phyloP scores from a whole-genome alignment of 2,329 filamentous ascomycete genomes.

The Colletotrichum sp. region DNA sequence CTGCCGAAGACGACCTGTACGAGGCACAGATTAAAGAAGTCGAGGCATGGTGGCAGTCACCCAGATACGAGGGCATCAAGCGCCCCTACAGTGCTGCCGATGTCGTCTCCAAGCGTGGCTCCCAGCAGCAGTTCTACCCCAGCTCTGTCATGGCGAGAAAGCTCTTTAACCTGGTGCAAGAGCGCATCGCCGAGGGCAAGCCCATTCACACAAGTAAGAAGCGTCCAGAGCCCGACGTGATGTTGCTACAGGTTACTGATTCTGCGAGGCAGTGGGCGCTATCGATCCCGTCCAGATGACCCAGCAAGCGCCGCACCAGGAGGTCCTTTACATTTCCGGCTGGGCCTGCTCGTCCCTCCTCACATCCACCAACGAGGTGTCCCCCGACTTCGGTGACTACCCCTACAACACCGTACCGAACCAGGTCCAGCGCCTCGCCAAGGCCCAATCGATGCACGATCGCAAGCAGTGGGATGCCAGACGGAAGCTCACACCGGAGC shows the following conservation, averaged over 20 bases:
- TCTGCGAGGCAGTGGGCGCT: constrained; percentile 74
- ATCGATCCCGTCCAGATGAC: constrained; percentile 99
- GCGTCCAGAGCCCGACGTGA: not conserved
- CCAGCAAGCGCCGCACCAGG: constrained; percentile 94
- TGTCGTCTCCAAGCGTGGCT: constrained; percentile 91
- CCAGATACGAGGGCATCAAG: constrained; percentile 87
- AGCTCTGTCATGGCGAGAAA: constrained; percentile 96
- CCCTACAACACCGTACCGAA: constrained; percentile 99
- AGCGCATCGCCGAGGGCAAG: constrained; percentile 77
- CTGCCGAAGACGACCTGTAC: constrained; percentile 84
- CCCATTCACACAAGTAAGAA: constrained; percentile 89
- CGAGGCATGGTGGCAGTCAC: constrained; percentile 87
- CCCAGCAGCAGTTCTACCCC: constrained; percentile 85
- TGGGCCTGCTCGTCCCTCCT: constrained; percentile 97
- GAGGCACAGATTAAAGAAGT: constrained; percentile 85
- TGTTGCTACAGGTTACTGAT: constrained; percentile 10
- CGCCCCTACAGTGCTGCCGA: constrained; percentile 89
- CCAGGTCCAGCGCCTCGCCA: constrained; percentile 94
- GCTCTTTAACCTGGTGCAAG: constrained; percentile 86
- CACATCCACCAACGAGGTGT: constrained; percentile 95
- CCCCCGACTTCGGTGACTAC: constrained; percentile 97
- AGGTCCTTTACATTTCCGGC: constrained; percentile 93
- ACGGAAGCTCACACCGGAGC: constrained; percentile 75
- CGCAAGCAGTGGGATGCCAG: constrained; percentile 91
- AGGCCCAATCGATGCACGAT: constrained; percentile 96